A percentile compares a stretch with the other conserved stretches of the same genome.
Evolutionary conservation across 1,284 basidiomycete species (phyloP).

Genomic region (Mycocalia duriaeana): DNA sequence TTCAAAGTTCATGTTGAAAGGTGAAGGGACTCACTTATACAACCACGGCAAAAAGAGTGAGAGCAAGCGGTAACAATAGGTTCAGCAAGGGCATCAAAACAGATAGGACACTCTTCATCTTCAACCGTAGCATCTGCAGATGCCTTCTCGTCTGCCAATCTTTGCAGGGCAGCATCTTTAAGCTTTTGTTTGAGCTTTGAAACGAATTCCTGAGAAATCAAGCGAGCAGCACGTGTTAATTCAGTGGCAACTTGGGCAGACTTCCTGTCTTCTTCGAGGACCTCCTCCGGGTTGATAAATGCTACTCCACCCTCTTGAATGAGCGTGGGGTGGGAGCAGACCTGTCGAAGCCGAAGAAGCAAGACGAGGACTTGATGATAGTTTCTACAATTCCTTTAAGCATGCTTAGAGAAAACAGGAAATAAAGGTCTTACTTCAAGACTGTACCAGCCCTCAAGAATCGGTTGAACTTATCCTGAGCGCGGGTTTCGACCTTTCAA

Average conservation of each 20-base stretch:
- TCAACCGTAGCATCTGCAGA: conserved; percentile 42
- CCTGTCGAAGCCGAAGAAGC: conserved; percentile 49
- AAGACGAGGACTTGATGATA: conserved; percentile 48
- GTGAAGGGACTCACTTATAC: conserved; percentile 45
- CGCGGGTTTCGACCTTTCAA: conserved; percentile 44
- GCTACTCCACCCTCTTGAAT: conserved; percentile 39
- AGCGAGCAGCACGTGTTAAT: conserved; percentile 36
- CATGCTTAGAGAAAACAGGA: background rate
- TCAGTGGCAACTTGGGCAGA: conserved; percentile 33
- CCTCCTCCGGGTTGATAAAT: conserved; percentile 29
- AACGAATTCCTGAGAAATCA: conserved; percentile 45
- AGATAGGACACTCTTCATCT: conserved; percentile 51
- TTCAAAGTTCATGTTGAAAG: too few relatives aligned
- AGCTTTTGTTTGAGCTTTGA: conserved; percentile 40
- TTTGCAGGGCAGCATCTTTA: conserved; percentile 30
- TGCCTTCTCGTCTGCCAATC: conserved; percentile 48
- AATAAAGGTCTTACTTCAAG: conserved; percentile 35
- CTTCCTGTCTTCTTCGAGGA: conserved; percentile 22
- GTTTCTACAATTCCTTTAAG: conserved; percentile 28
- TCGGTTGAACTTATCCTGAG: conserved; percentile 54
- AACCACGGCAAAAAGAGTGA: conserved; percentile 49
- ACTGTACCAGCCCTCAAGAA: conserved; percentile 54
- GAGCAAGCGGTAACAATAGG: conserved; percentile 44
- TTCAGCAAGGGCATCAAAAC: conserved; percentile 42
- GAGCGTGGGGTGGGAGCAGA: conserved; percentile 47